Percentiles rank a stretch among this genome's conserved stretches.
Evolutionary conservation across 2,329 filamentous ascomycete genomes (phyloP).

Genomic region (Triangularia verruculosa): DNA sequence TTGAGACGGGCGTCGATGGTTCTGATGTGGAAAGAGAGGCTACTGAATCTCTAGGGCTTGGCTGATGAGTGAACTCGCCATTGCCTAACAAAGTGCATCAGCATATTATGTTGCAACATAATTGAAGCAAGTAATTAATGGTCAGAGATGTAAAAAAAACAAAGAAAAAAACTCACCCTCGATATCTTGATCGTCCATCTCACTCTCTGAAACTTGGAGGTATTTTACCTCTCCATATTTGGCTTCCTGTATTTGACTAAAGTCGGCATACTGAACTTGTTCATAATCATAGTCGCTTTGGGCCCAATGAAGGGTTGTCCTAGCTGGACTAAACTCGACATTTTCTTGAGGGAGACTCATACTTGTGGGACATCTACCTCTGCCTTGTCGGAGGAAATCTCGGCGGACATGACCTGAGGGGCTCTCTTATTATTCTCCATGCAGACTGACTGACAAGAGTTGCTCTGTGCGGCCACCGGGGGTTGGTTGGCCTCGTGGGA

Average conservation of each 20-base stretch:
- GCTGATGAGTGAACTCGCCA: neutral
- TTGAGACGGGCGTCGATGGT: constrained; percentile 11
- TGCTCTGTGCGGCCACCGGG: constrained; percentile 2
- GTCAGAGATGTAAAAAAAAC: no score
- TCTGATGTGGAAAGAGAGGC: constrained; percentile 5
- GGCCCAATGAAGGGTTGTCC: constrained; percentile 39
- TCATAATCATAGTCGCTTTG: constrained; percentile 35
- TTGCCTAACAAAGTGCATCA: neutral
- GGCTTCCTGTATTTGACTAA: constrained; percentile 38
- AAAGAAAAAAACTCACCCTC: neutral
- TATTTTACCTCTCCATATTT: constrained; percentile 45
- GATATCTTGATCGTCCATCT: constrained; percentile 34
- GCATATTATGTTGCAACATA: neutral
- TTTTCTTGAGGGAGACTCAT: constrained; percentile 38
- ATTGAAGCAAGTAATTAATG: neutral
- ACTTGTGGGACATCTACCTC: constrained; percentile 36
- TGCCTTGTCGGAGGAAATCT: constrained; percentile 32
- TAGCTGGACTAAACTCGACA: constrained; percentile 39
- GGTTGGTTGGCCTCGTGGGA: constrained; percentile 1
- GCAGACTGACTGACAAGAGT: constrained; percentile 18
- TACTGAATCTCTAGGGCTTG: neutral
- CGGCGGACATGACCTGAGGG: constrained; percentile 32
- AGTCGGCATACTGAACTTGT: constrained; percentile 42
- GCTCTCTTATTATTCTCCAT: constrained; percentile 34
- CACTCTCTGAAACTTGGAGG: constrained; percentile 39